Evolutionary conservation across 1,139 yeast genomes (phyloP).

Genomic region (Taphrina communis): DNA sequence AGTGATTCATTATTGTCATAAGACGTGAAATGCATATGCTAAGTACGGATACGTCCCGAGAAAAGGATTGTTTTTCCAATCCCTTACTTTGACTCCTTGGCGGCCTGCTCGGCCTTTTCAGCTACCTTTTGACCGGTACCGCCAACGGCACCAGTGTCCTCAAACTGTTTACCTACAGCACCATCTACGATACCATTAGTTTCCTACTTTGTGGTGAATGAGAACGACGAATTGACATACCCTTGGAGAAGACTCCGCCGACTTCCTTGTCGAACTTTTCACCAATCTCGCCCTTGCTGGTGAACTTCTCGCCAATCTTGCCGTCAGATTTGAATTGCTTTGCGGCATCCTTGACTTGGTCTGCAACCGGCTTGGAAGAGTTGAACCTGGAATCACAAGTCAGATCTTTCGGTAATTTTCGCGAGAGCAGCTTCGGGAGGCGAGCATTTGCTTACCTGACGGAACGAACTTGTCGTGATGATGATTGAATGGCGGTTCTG

Average conservation of each 20-base stretch:
- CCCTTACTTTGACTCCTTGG: constrained; percentile 25
- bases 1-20: constrained; percentile 6
- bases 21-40: constrained; percentile 23
- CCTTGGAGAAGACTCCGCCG: constrained; percentile 40
- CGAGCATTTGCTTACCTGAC: constrained; percentile 6
- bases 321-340: constrained; percentile 38
- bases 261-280: constrained; percentile 32
- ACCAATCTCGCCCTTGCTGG: constrained; percentile 32
- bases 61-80: no score
- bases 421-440: no score
- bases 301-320: constrained; percentile 36
- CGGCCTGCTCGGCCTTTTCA: constrained; percentile 38
- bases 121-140: constrained; percentile 41
- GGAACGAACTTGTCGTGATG: constrained; percentile 10
- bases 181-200: constrained; percentile 14
- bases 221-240: neutral
- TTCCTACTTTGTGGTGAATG: neutral
- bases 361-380: constrained; percentile 24
- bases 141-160: constrained; percentile 38
- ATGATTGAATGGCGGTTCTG: constrained; percentile 21
- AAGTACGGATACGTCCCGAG: neutral
- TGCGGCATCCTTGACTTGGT: constrained; percentile 35
- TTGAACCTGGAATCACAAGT: constrained; percentile 14
- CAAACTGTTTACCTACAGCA: constrained; percentile 37
- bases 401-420: neutral